A percentile compares a stretch with the other conserved stretches of the same genome.
phyloP scores from a whole-genome alignment of 2,329 filamentous ascomycete species.

The Aspergillus sp. region DNA sequence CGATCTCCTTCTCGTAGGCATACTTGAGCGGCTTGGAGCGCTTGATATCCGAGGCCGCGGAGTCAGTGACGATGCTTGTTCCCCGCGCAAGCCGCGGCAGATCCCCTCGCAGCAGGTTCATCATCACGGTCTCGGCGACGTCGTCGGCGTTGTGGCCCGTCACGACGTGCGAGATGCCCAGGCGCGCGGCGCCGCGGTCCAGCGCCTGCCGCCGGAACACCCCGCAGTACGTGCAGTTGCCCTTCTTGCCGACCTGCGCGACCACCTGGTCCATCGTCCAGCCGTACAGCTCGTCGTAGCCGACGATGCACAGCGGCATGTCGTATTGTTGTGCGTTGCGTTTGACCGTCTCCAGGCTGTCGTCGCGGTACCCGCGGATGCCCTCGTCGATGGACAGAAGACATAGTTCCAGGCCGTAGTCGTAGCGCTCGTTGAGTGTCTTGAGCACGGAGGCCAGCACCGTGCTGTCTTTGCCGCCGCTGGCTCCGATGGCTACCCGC shows the following conservation, averaged over 20 bases:
- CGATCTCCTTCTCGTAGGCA: slow-evolving; percentile 98
- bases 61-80: slow-evolving; percentile 83
- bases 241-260: slow-evolving; percentile 92
- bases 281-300: slow-evolving; percentile 90
- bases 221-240: slow-evolving; percentile 98
- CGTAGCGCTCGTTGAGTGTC: slow-evolving; percentile 84
- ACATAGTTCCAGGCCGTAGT: slow-evolving; percentile 81
- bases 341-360: slow-evolving; percentile 94
- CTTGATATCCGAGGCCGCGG: slow-evolving; percentile 80
- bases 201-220: slow-evolving; percentile 93
- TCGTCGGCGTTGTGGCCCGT: slow-evolving; percentile 98
- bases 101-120: slow-evolving; percentile 93
- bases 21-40: slow-evolving; percentile 97
- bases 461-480: slow-evolving; percentile 95
- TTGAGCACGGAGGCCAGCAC: slow-evolving; percentile 93
- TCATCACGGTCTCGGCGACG: slow-evolving; percentile 93
- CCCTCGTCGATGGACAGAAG: slow-evolving; percentile 94
- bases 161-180: slow-evolving; percentile 88
- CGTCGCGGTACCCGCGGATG: slow-evolving; percentile 94
- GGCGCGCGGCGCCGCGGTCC: slow-evolving; percentile 82
- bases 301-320: slow-evolving; percentile 87
- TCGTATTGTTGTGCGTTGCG: slow-evolving; percentile 86
- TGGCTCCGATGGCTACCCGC: slow-evolving; percentile 88
- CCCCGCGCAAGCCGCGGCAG: slow-evolving; percentile 81
- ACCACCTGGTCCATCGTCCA: slow-evolving; percentile 99